Evolutionary conservation across 129 eudicot species (phyloP), one percentile per base, ranked within the genome.

Genomic region (Tagetes patula): DNA sequence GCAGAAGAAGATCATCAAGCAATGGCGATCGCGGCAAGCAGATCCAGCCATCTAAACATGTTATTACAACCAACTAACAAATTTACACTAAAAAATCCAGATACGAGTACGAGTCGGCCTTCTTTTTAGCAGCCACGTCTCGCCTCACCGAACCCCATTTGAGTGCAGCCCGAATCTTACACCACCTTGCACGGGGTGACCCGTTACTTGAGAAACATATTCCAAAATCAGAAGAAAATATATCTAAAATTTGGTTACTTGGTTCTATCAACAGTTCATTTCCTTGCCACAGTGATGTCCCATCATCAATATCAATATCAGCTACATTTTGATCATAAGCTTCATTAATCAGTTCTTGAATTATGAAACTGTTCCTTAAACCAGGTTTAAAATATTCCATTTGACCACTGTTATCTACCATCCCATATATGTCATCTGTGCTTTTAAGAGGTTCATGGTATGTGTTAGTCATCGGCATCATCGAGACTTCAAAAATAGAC

Each of bases 41-140:
- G 36, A 79, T 79, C 60, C 82, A 55, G 74, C 82, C 78, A 78
- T 50, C 49, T 10, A 39, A n/a, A 53, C 33, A 9, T 32, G 48
- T 64, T 14, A 52, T 30, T 34, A 42, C 14, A 38, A 49, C 65
- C 30, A 47, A 36, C 61, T 31, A 64, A 74, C 34, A 6, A 50
- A 61, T 41, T 48, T 70, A 79, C 2, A 49, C 45, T 67, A 46
- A 58, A 36, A 58, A 58, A 73, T 68, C 64, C 32, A 43, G 69
- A 71, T 62, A 81, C 9, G 55, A 10, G 3, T 54, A 76, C 9
- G 55, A 10, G 3, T 64, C 71, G 7, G 74, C 82, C 69, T 27
- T 78, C 75, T 43, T 82, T 78, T 78, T 82, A 5, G 86, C 83
- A 45, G 83, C 83, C 80, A 82, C 82, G 14, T 82, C 76, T 14